A percentile compares a stretch with the other conserved stretches of the same genome.
Evolutionary conservation across 352 stramenopile species (phyloP).

Genomic region (Globisporangium cederbergense): DNA sequence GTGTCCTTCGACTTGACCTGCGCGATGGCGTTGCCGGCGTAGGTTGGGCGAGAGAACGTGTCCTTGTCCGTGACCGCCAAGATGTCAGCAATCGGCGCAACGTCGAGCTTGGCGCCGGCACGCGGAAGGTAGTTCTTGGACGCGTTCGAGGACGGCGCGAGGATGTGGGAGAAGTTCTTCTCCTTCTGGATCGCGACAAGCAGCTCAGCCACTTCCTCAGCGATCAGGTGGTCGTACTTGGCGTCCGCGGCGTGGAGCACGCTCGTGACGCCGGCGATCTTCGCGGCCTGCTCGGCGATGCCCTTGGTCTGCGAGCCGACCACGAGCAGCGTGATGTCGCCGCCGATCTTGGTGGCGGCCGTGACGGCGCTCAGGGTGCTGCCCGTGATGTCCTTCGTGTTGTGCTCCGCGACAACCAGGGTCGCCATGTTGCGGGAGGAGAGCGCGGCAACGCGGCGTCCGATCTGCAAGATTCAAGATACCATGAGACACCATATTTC

Average conservation of each 20-base stretch:
- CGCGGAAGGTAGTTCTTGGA: slow-evolving; percentile 97
- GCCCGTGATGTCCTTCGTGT: slow-evolving; percentile 59
- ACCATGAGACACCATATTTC: not conserved
- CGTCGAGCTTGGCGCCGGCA: slow-evolving; percentile 92
- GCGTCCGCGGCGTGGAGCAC: slow-evolving; percentile 83
- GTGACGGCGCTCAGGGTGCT: slow-evolving; percentile 85
- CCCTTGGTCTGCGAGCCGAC: slow-evolving; percentile 57
- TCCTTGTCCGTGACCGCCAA: slow-evolving; percentile 87
- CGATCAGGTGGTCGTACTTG: slow-evolving; percentile 87
- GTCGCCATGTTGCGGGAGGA: slow-evolving; percentile 54
- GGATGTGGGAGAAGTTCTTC: slow-evolving; percentile 88
- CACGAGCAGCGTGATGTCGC: slow-evolving; percentile 78
- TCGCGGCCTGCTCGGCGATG: slow-evolving; percentile 61
- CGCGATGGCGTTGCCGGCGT: slow-evolving; percentile 84
- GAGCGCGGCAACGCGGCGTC: slow-evolving; percentile 44
- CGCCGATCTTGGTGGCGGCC: slow-evolving; percentile 79
- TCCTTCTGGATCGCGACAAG: slow-evolving; percentile 62
- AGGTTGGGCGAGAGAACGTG: slow-evolving; percentile 93
- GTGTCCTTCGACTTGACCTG: slow-evolving; percentile 87
- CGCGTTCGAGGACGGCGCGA: slow-evolving; percentile 94
- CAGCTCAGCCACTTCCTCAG: slow-evolving; percentile 84
- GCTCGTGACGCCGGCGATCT: slow-evolving; percentile 75
- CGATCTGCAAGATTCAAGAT: slow-evolving; percentile 31
- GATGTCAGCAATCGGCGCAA: slow-evolving; percentile 96
- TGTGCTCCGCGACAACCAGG: slow-evolving; percentile 88